A percentile compares a stretch with the other conserved stretches of the same genome.
Conservation (phyloP, 768 basidiomycete genomes). For the Russula dissimulans region DNA sequence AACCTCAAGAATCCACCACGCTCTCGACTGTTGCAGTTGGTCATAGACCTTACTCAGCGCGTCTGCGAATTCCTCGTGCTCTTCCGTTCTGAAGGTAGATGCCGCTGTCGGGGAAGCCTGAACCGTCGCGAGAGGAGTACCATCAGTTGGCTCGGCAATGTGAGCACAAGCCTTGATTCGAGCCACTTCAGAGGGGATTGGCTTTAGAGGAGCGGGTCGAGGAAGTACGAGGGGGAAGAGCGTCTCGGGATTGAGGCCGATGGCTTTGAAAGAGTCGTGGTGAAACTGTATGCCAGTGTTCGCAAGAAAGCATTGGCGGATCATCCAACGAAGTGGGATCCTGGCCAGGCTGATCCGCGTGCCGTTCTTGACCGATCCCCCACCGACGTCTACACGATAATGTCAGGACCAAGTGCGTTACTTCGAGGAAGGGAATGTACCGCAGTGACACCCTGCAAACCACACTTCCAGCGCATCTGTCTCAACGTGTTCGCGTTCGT, state of each 20-base stretch:
- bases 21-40: conserved; percentile 37
- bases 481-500: neutral
- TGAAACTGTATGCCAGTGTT: conserved; percentile 33
- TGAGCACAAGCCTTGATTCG: neutral
- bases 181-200: too few relatives aligned
- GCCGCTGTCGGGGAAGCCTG: too few relatives aligned
- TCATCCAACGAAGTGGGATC: conserved; percentile 54
- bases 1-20: conserved; percentile 63
- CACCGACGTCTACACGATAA: conserved; percentile 51
- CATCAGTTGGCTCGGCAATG: neutral
- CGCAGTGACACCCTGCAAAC: conserved; percentile 69
- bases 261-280: conserved; percentile 23
- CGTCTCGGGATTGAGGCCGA: conserved; percentile 26
- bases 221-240: too few relatives aligned
- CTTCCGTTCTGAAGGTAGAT: neutral
- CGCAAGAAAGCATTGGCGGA: conserved; percentile 42
- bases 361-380: conserved; percentile 53
- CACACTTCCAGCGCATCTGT: conserved; percentile 71
- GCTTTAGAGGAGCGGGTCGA: too few relatives aligned
- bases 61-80: conserved; percentile 48
- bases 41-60: conserved; percentile 45
- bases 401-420: neutral
- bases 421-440: conserved; percentile 29
- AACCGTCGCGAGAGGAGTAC: neutral
- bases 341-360: conserved; percentile 51